Percentiles rank a stretch among this genome's conserved stretches.
phyloP scores from a whole-genome alignment of 495 filamentous ascomycete genomes.

The Aspergillus nidulans region DNA sequence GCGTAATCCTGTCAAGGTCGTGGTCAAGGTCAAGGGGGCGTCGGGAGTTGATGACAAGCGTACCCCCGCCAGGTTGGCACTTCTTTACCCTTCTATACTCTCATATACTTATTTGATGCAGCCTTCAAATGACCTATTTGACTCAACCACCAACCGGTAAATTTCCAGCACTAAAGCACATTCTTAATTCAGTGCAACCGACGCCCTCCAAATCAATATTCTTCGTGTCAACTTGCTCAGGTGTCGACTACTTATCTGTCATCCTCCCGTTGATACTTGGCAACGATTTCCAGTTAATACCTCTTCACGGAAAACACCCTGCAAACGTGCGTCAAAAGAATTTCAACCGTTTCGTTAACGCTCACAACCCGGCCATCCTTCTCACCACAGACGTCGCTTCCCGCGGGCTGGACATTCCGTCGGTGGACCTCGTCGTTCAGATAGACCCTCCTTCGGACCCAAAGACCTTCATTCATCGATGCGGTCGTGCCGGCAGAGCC shows the following conservation, averaged over 20 bases:
- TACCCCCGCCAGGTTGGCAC: slow-evolving; percentile 66
- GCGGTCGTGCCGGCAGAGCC: slow-evolving; percentile 86
- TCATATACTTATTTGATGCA: slow-evolving; percentile 19
- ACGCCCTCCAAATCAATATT: slow-evolving; percentile 80
- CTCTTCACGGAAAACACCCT: slow-evolving; percentile 86
- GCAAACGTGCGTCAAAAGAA: slow-evolving; percentile 76
- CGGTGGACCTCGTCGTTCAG: slow-evolving; percentile 90
- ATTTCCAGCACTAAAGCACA: slow-evolving; percentile 62
- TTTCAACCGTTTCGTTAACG: slow-evolving; percentile 70
- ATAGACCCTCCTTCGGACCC: slow-evolving; percentile 89
- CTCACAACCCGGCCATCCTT: slow-evolving; percentile 64
- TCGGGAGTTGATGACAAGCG: slow-evolving; percentile 73
- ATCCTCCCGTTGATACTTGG: slow-evolving; percentile 65
- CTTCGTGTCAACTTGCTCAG: slow-evolving; percentile 90
- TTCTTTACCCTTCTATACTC: not conserved
- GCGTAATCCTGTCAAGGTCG: slow-evolving; percentile 88
- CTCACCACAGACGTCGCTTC: slow-evolving; percentile 85
- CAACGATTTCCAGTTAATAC: slow-evolving; percentile 59
- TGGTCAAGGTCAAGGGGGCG: slow-evolving; percentile 82
- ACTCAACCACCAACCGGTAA: slow-evolving; percentile 70
- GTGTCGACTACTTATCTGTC: slow-evolving; percentile 87
- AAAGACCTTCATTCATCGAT: slow-evolving; percentile 92
- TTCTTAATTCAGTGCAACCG: slow-evolving; percentile 65
- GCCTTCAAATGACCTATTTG: slow-evolving; percentile 87
- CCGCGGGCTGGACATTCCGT: slow-evolving; percentile 87